Evolutionary conservation across 2,329 filamentous ascomycete species (phyloP).

Genomic region (Penicillium sp.): DNA sequence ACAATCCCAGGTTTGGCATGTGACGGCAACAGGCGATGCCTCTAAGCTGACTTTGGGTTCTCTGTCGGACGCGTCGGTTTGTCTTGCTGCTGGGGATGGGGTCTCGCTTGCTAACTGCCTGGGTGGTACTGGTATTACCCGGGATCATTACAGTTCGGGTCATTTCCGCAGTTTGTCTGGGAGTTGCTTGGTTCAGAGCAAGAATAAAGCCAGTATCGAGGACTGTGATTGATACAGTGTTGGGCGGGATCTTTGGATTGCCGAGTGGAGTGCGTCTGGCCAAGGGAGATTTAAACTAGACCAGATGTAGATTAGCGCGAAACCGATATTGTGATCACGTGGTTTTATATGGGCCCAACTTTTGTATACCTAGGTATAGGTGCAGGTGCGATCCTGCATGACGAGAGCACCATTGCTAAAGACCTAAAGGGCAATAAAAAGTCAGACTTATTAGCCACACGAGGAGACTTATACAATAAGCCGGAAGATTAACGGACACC

Average conservation of each 20-base stretch:
- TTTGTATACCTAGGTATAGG: not conserved
- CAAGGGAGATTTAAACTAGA: not conserved
- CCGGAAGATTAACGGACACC: not conserved
- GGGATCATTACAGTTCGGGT: slow-evolving; percentile 48
- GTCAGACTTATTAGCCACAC: not conserved
- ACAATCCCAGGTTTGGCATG: slow-evolving; percentile 47
- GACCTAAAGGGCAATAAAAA: not conserved
- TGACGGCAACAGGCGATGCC: slow-evolving; percentile 23
- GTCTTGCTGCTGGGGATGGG: slow-evolving; percentile 30
- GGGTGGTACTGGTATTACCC: slow-evolving; percentile 34
- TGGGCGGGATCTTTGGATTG: slow-evolving; percentile 49
- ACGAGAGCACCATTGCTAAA: not conserved
- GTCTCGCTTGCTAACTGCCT: slow-evolving; percentile 16
- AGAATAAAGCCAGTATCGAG: slow-evolving; percentile 20
- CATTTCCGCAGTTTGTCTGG: slow-evolving; percentile 42
- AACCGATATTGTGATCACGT: not conserved
- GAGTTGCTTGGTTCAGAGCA: slow-evolving; percentile 44
- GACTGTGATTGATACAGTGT: slow-evolving; percentile 41
- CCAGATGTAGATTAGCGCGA: not conserved
- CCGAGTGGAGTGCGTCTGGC: slow-evolving; percentile 41
- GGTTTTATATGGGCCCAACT: not conserved
- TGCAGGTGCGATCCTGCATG: not conserved
- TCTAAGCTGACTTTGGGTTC: too few species aligned
- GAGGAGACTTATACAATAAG: too few species aligned
- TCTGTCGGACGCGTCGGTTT: slow-evolving; percentile 37